phyloP scores from a whole-genome alignment of 2,329 filamentous ascomycete genomes.

The Setomelanomma holmii region DNA sequence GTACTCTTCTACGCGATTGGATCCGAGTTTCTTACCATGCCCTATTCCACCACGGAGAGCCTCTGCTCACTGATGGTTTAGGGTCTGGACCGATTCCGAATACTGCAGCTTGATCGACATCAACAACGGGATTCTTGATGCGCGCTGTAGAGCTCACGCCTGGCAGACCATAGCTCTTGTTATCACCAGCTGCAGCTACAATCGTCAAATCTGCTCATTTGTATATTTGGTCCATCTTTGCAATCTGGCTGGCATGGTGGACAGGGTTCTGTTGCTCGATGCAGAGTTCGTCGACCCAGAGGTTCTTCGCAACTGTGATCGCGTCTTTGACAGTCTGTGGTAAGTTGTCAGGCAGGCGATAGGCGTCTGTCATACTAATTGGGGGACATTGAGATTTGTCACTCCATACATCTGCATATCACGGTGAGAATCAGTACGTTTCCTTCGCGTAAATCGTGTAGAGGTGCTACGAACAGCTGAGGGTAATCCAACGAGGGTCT shows the following conservation, averaged over 20 bases:
- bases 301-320: neutral
- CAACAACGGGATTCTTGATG: neutral
- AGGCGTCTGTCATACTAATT: neutral
- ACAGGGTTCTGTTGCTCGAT: neutral
- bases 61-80: rapidly evolving
- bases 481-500: neutral
- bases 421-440: no score
- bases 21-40: no score
- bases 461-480: no score
- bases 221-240: slow-evolving; percentile 1
- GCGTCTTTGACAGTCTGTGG: neutral
- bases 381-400: neutral
- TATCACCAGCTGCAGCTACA: neutral
- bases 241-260: neutral
- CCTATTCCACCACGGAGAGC: neutral
- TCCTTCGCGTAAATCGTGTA: no score
- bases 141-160: neutral
- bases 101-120: neutral
- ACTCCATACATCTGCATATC: neutral
- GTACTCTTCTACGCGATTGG: no score
- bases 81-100: neutral
- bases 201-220: neutral
- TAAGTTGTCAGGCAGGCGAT: neutral
- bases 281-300: neutral
- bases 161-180: neutral